phyloP scores from a whole-genome alignment of 805 yeast species.

The Cyberlindnera xylosilytica region DNA sequence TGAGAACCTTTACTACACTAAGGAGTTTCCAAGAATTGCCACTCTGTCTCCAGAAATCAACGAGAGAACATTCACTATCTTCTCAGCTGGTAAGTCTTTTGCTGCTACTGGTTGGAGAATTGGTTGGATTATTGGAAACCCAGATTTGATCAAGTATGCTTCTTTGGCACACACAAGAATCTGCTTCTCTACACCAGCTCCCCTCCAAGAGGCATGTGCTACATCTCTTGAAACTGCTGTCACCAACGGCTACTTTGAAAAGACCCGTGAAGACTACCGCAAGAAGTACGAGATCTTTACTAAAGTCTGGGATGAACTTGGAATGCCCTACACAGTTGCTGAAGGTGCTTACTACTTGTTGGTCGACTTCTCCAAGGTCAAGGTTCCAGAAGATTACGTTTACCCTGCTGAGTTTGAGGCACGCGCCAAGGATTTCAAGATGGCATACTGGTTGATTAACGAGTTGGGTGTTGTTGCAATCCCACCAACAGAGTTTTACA shows the following conservation, averaged over 20 bases:
- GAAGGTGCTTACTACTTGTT: constrained; percentile 93
- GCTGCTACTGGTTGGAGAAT: constrained; percentile 99
- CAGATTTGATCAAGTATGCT: constrained; percentile 77
- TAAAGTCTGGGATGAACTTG: constrained; percentile 77
- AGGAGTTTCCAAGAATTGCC: constrained; percentile 77
- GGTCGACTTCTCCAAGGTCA: constrained; percentile 81
- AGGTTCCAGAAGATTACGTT: constrained; percentile 68
- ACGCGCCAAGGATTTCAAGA: constrained; percentile 81
- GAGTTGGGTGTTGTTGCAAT: constrained; percentile 94
- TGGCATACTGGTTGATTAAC: constrained; percentile 89
- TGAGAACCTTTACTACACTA: constrained; percentile 77
- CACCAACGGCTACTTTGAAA: constrained; percentile 61
- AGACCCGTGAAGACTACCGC: constrained; percentile 63
- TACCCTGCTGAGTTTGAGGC: constrained; percentile 67
- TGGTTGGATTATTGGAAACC: constrained; percentile 91
- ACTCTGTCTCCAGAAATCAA: constrained; percentile 76
- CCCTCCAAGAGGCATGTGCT: constrained; percentile 90
- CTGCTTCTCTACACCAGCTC: constrained; percentile 87
- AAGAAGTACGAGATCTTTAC: constrained; percentile 73
- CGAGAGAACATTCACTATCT: constrained; percentile 81
- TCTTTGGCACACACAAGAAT: constrained; percentile 92
- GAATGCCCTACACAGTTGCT: constrained; percentile 84
- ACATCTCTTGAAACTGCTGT: constrained; percentile 65
- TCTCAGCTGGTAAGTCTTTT: constrained; percentile 96
- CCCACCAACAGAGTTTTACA: constrained; percentile 95